Percentiles rank a stretch among this genome's conserved stretches.
Conservation (phyloP, 1,139 yeast genomes). For the Hemisphaericaspora subhashii region DNA sequence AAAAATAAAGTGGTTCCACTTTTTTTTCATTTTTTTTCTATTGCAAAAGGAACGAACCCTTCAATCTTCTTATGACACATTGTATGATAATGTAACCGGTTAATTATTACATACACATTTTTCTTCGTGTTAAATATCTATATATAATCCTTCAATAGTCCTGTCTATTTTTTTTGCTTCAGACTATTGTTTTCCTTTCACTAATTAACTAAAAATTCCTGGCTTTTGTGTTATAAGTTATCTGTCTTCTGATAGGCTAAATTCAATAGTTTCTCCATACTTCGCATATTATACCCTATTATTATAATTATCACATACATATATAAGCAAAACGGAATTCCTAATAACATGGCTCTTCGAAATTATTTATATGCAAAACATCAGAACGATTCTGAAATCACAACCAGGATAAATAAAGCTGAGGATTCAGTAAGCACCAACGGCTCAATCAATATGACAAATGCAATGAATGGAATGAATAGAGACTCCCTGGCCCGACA, state of each 20-base stretch:
- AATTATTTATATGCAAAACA: slow-evolving; percentile 47
- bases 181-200: too few relatives aligned
- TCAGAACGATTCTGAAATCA: slow-evolving; percentile 20
- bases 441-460: neutral
- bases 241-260: slow-evolving; percentile 1
- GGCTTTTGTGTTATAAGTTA: neutral
- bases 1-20: slow-evolving; percentile 5
- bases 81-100: too few relatives aligned
- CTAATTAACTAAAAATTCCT: too few relatives aligned
- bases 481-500: neutral
- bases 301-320: neutral
- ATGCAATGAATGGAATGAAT: too few relatives aligned
- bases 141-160: too few relatives aligned
- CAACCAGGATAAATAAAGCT: slow-evolving; percentile 24
- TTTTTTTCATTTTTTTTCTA: neutral
- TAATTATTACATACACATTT: too few relatives aligned
- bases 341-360: slow-evolving; percentile 43
- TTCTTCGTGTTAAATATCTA: too few relatives aligned
- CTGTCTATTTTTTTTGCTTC: too few relatives aligned
- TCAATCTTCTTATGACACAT: too few relatives aligned
- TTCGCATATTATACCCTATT: neutral
- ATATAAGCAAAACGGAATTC: neutral
- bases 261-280: neutral
- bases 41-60: too few relatives aligned
- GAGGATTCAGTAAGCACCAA: neutral